phyloP scores from a whole-genome alignment of 2,329 filamentous ascomycete genomes.

The Pseudophaeomoniella oleicola region DNA sequence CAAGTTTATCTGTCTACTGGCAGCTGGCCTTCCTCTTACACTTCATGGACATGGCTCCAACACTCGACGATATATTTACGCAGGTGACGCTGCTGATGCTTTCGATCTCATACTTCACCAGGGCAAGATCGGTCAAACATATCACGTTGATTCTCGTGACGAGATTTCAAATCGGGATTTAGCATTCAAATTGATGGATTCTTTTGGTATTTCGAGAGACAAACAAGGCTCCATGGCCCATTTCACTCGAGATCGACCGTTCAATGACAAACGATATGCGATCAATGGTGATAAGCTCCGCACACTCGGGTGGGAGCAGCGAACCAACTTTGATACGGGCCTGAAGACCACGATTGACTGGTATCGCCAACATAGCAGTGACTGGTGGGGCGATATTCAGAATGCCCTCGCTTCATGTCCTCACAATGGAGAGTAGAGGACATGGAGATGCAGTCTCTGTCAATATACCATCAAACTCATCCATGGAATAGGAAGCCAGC shows the following conservation, averaged over 20 bases:
- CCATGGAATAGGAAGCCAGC: not conserved
- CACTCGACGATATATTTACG: slow-evolving; percentile 62
- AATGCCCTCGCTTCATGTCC: slow-evolving; percentile 1
- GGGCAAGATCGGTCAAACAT: slow-evolving; percentile 58
- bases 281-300: slow-evolving; percentile 56
- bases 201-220: slow-evolving; percentile 41
- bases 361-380: slow-evolving; percentile 36
- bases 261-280: slow-evolving; percentile 61
- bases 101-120: slow-evolving; percentile 75
- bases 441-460: not conserved
- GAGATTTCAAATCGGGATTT: slow-evolving; percentile 63
- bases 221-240: slow-evolving; percentile 22
- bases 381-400: slow-evolving; percentile 1
- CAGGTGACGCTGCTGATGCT: slow-evolving; percentile 64
- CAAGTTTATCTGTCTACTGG: slow-evolving; percentile 62
- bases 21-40: slow-evolving; percentile 50
- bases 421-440: not conserved
- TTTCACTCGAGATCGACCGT: slow-evolving; percentile 60
- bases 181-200: slow-evolving; percentile 48
- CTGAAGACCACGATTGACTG: slow-evolving; percentile 52
- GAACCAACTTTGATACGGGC: slow-evolving; percentile 49
- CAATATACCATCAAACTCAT: not conserved
- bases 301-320: slow-evolving; percentile 54
- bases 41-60: slow-evolving; percentile 65
- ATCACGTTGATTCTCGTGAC: slow-evolving; percentile 68